Evolutionary conservation across 352 stramenopile genomes (phyloP).

Genomic region (Lagenidium giganteum): DNA sequence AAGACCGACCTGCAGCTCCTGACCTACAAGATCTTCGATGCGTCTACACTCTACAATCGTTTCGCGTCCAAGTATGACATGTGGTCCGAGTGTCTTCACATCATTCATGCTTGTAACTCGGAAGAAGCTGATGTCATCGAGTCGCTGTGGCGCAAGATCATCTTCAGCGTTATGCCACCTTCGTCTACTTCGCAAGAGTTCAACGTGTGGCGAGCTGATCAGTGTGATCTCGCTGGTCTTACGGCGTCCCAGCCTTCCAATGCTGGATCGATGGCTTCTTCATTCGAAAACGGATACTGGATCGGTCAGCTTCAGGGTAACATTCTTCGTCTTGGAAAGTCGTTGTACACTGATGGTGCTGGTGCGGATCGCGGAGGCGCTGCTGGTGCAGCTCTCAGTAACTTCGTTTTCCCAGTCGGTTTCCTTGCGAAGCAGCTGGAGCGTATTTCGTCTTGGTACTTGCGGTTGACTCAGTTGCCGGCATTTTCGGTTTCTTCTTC

Average conservation of each 20-base stretch:
- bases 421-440: slow-evolving; percentile 76
- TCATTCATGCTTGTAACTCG: slow-evolving; percentile 82
- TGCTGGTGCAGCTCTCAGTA: slow-evolving; percentile 22
- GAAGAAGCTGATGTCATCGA: slow-evolving; percentile 70
- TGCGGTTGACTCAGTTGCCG: slow-evolving; percentile 48
- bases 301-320: slow-evolving; percentile 80
- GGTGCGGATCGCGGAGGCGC: slow-evolving; percentile 38
- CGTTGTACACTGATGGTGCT: slow-evolving; percentile 54
- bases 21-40: slow-evolving; percentile 74
- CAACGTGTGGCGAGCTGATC: slow-evolving; percentile 64
- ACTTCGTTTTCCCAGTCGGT: slow-evolving; percentile 68
- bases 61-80: slow-evolving; percentile 84
- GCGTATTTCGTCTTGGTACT: slow-evolving; percentile 75
- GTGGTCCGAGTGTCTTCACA: slow-evolving; percentile 83
- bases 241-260: slow-evolving; percentile 13
- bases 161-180: slow-evolving; percentile 62
- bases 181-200: slow-evolving; percentile 62
- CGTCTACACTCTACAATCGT: slow-evolving; percentile 81
- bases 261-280: slow-evolving; percentile 15
- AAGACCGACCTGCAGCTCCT: slow-evolving; percentile 62
- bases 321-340: slow-evolving; percentile 66
- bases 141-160: slow-evolving; percentile 67
- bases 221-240: slow-evolving; percentile 61
- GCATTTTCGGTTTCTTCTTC: slow-evolving; percentile 32
- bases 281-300: slow-evolving; percentile 76